These are phyloP conservation scores for Calonectria fujianensis DNA, from an alignment of 2,329 filamentous ascomycete species.

Conservation along the genomic window DNA sequence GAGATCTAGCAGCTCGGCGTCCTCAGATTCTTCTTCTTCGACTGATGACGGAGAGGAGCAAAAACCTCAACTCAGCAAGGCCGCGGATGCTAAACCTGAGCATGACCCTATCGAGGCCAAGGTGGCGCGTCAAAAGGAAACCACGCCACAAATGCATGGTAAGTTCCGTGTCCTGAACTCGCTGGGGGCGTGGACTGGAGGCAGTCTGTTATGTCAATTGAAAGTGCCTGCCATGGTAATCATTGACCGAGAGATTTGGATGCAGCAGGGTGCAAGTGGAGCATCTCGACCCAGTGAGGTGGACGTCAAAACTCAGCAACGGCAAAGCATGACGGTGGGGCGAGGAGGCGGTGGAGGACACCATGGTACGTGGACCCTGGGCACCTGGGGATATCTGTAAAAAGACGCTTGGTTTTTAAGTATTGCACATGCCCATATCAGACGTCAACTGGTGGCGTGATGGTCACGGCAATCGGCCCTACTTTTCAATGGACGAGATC, in stretches of 20 bases:
- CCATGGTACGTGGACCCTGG: constrained; percentile 76
- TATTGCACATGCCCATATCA: constrained; percentile 17
- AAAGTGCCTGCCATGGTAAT: constrained; percentile 81
- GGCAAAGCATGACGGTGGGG: constrained; percentile 79
- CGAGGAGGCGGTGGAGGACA: constrained; percentile 60
- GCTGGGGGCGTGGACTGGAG: constrained; percentile 84
- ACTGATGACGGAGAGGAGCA: constrained; percentile 51
- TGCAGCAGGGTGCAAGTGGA: constrained; percentile 79
- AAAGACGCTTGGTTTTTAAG: constrained; percentile 7
- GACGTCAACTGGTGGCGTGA: constrained; percentile 35
- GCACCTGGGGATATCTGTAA: constrained; percentile 75
- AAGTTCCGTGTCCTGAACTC: constrained; percentile 80
- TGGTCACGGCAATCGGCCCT: constrained; percentile 35
- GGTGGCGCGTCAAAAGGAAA: constrained; percentile 58
- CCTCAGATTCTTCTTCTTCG: constrained; percentile 48
- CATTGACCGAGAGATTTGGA: constrained; percentile 82
- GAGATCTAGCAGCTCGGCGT: constrained; percentile 51
- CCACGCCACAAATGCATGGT: constrained; percentile 70
- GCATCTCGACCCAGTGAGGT: constrained; percentile 77
- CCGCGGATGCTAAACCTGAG: constrained; percentile 52
- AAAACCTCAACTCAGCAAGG: constrained; percentile 46
- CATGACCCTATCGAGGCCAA: constrained; percentile 62
- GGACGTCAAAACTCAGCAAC: constrained; percentile 73
- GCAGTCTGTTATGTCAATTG: constrained; percentile 80
- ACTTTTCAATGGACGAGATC: constrained; percentile 25